These are phyloP conservation scores for Claviceps pusilla DNA, from an alignment of 2,329 filamentous ascomycete species.

Conservation along the genomic window DNA sequence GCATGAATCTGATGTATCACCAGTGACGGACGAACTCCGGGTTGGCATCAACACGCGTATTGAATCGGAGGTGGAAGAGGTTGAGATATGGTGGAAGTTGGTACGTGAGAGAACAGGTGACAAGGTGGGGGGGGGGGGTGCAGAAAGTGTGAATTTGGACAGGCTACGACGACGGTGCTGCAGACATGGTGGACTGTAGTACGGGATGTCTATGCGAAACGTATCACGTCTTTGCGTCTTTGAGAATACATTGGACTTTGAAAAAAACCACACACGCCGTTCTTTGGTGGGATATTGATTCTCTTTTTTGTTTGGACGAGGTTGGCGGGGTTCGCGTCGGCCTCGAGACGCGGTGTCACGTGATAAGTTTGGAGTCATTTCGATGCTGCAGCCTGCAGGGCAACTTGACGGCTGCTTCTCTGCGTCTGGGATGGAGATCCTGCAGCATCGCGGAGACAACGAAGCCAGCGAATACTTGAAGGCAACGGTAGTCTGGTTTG, in stretches of 20 bases:
- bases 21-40: neutral
- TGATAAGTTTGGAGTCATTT: neutral
- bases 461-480: no score
- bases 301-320: neutral
- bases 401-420: no score
- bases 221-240: neutral
- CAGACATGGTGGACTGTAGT: neutral
- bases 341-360: neutral
- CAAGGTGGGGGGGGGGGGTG: neutral
- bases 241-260: no score
- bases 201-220: neutral
- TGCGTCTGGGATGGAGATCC: no score
- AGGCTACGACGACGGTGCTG: neutral
- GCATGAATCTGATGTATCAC: neutral
- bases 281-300: neutral
- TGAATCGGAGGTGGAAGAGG: neutral
- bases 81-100: no score
- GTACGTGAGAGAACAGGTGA: neutral
- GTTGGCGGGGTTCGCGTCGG: neutral
- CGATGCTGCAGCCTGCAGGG: no score
- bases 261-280: neutral
- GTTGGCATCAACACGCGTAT: neutral
- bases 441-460: no score
- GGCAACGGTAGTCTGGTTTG: no score
- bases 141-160: neutral